phyloP scores from a whole-genome alignment of 2,329 filamentous ascomycete genomes.

The Seiridium unicorne region DNA sequence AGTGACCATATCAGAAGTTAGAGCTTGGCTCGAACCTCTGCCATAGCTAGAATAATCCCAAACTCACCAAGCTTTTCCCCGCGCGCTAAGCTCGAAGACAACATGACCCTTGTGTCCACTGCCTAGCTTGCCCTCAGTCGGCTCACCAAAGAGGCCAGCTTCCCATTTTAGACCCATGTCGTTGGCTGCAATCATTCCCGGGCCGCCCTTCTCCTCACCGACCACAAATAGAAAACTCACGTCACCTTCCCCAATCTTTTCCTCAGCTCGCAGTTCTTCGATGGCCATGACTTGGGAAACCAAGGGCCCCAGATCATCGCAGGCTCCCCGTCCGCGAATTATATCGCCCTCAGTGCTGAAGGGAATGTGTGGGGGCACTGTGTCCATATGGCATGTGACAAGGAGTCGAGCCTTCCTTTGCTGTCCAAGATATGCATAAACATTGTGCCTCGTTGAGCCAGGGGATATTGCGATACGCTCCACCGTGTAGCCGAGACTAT shows the following conservation, averaged over 20 bases:
- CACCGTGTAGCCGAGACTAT: conserved; percentile 30
- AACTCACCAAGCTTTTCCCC: conserved; percentile 25
- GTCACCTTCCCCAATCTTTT: conserved; percentile 21
- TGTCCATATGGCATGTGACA: conserved; percentile 34
- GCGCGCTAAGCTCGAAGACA: conserved; percentile 27
- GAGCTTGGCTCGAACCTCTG: background rate
- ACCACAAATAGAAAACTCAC: conserved; percentile 35
- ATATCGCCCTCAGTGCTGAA: conserved; percentile 35
- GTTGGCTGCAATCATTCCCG: conserved; percentile 53
- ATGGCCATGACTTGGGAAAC: conserved; percentile 50
- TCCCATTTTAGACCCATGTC: conserved; percentile 38
- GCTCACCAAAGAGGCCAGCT: conserved; percentile 52
- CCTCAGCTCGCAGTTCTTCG: conserved; percentile 26
- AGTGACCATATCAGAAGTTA: conserved; percentile 22
- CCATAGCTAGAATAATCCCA: background rate
- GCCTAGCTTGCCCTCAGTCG: conserved; percentile 51
- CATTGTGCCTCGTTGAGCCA: conserved; percentile 31
- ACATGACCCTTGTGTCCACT: conserved; percentile 50
- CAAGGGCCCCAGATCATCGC: conserved; percentile 34
- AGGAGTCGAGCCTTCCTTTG: conserved; percentile 27
- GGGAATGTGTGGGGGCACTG: conserved; percentile 50
- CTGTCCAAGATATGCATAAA: conserved; percentile 35
- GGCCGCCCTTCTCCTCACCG: conserved; percentile 52
- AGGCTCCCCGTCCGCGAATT: conserved; percentile 46
- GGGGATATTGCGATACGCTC: conserved; percentile 32